Evolutionary conservation across 352 stramenopile species (phyloP).

Genomic region (Phytophthora colocasiae): DNA sequence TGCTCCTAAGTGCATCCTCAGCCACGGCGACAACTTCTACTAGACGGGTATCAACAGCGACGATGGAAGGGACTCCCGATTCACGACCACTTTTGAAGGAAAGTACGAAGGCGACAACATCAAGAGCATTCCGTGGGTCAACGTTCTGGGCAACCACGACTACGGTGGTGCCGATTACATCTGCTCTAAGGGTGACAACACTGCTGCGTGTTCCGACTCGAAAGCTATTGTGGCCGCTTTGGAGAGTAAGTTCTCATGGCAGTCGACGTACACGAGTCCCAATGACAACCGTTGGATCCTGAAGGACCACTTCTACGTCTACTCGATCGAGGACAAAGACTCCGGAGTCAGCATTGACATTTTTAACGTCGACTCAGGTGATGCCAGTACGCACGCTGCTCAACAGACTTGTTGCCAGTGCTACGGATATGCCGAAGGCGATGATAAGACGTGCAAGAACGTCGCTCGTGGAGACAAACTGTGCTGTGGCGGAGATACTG

Average conservation of each 20-base stretch:
- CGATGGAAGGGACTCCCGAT: conserved; percentile 51
- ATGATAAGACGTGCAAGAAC: conserved; percentile 51
- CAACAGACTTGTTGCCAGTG: conserved; percentile 67
- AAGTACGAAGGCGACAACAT: conserved; percentile 63
- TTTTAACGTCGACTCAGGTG: conserved; percentile 69
- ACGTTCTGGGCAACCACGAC: conserved; percentile 79
- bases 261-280: conserved; percentile 53
- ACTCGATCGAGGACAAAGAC: conserved; percentile 48
- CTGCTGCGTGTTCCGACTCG: conserved; percentile 35
- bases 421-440: conserved; percentile 56
- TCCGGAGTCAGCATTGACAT: conserved; percentile 62
- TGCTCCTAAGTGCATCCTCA: conserved; percentile 65
- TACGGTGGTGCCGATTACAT: conserved; percentile 70
- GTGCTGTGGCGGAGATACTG: conserved; percentile 42
- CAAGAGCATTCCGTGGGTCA: conserved; percentile 61
- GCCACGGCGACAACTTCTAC: conserved; percentile 80
- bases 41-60: conserved; percentile 63
- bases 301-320: conserved; percentile 65
- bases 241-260: conserved; percentile 54
- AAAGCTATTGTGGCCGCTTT: conserved; percentile 35
- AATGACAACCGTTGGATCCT: conserved; percentile 65
- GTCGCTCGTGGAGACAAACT: conserved; percentile 48
- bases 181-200: conserved; percentile 46
- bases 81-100: conserved; percentile 62
- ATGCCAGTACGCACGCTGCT: conserved; percentile 55